Base-by-base conservation (phyloP, 495 filamentous ascomycete genomes). In the Daldinia loculata region DNA sequence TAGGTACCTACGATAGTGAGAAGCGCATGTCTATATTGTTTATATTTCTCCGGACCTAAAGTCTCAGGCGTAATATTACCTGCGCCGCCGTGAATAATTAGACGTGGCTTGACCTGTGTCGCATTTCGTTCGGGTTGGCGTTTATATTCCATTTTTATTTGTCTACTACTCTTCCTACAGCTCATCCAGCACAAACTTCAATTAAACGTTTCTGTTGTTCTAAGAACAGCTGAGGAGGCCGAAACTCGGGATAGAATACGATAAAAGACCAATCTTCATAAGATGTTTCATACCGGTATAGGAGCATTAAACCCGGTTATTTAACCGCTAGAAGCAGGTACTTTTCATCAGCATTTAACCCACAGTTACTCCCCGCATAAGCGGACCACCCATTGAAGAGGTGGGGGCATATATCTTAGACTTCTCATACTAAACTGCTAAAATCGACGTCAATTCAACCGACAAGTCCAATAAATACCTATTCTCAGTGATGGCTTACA, bases 31-130 rank as follows among this genome's bases (percentile, higher is more conserved):
- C 88, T 85, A 78, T 91, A 92, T 36, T 82, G 67, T 19, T 76
- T 65, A 80, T 92, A 93, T 56, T 85, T 81, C 27, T 84, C 77
- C 7, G 87, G 85, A 1, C 89, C 84, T 26, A 97, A 84, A 72
- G 86, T 91, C n/a, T 82, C 74, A 8, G 87, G 90, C 11, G 86
- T 87, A 76, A 97, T 89, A 74, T 91, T 91, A 29, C 93, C 94
- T 1, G 94, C 94, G 63, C 94, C 94, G 77, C 94, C 94, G 76
- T 97, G 94, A 77, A 98, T 87, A 78, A 95, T 94, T 34, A 95
- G 80, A 6, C 91, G 86, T 3, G 92, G 91, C 66, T 85, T 86
- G 66, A 82, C 52, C 11, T 52, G 71, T 0, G 56, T 14, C 0
- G 57, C 24, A 2, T 52, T 52, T 71, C 29, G 14, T n/a, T 53